phyloP scores from a whole-genome alignment of 352 stramenopile species.

The Phytopythium vexans region DNA sequence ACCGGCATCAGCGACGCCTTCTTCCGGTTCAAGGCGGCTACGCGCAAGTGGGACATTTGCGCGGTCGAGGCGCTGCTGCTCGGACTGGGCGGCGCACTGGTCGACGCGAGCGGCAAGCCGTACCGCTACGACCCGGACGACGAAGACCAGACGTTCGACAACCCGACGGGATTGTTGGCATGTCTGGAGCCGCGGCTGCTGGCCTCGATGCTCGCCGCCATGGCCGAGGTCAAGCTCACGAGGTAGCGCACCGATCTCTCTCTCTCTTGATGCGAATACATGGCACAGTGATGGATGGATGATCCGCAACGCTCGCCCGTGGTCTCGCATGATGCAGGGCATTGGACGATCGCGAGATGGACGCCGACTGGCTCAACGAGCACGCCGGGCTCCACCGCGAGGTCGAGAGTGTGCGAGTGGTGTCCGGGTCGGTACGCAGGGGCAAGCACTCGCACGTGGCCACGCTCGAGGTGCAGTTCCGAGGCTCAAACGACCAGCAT shows the following conservation, averaged over 20 bases:
- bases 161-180: conserved; percentile 52
- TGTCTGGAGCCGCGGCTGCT: conserved; percentile 34
- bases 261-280: not conserved
- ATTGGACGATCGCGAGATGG: conserved; percentile 40
- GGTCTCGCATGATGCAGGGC: conserved; percentile 22
- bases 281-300: no score
- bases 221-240: conserved; percentile 45
- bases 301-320: no score
- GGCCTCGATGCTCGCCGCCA: conserved; percentile 31
- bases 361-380: conserved; percentile 40
- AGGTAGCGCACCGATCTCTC: conserved; percentile 38
- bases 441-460: conserved; percentile 58
- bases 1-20: conserved; percentile 62
- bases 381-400: conserved; percentile 19
- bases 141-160: conserved; percentile 56
- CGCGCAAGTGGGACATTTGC: conserved; percentile 80
- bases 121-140: conserved; percentile 61
- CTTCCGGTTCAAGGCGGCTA: conserved; percentile 65
- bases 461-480: conserved; percentile 28
- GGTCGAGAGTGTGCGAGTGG: conserved; percentile 18
- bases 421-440: conserved; percentile 28
- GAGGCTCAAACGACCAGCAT: not conserved
- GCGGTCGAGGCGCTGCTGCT: conserved; percentile 63
- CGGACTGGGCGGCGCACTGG: conserved; percentile 49
- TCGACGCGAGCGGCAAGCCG: conserved; percentile 44